Conservation (phyloP, 108 stramenopile genomes). For the Nitzschia inconspicua region DNA sequence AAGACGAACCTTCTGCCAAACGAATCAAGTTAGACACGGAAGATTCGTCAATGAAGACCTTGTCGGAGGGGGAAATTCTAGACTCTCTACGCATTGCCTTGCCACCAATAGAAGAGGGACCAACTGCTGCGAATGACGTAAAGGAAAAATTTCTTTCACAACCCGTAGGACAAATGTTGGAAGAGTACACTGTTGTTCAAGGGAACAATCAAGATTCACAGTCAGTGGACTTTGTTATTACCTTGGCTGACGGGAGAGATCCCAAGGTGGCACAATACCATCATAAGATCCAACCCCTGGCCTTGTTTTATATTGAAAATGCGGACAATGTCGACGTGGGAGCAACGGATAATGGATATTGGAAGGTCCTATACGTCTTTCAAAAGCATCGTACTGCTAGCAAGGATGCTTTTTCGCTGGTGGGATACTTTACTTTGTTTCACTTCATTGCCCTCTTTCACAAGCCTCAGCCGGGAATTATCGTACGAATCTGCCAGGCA, state of each 20-base stretch:
- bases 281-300: slow-evolving; percentile 54
- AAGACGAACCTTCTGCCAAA: slow-evolving; percentile 5
- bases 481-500: slow-evolving; percentile 72
- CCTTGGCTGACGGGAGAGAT: slow-evolving; percentile 51
- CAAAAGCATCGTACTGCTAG: slow-evolving; percentile 33
- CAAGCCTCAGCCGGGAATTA: slow-evolving; percentile 70
- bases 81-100: slow-evolving; percentile 8
- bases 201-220: not conserved
- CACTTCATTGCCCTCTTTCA: slow-evolving; percentile 73
- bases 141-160: slow-evolving; percentile 15
- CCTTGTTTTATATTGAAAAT: slow-evolving; percentile 76
- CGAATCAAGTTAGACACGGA: slow-evolving; percentile 1
- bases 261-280: slow-evolving; percentile 48
- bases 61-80: slow-evolving; percentile 45
- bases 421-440: slow-evolving; percentile 72
- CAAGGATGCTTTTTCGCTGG: slow-evolving; percentile 44
- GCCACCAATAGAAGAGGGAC: slow-evolving; percentile 4
- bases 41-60: slow-evolving; percentile 9
- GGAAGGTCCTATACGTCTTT: slow-evolving; percentile 78
- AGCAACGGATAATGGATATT: slow-evolving; percentile 40
- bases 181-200: slow-evolving; percentile 14
- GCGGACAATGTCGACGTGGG: slow-evolving; percentile 60
- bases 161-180: slow-evolving; percentile 27
- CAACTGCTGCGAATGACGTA: not conserved
- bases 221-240: slow-evolving; percentile 42